Evolutionary conservation across 1,284 basidiomycete species (phyloP), one percentile per base, ranked within the genome.

Genomic region (Malassezia sp.): DNA sequence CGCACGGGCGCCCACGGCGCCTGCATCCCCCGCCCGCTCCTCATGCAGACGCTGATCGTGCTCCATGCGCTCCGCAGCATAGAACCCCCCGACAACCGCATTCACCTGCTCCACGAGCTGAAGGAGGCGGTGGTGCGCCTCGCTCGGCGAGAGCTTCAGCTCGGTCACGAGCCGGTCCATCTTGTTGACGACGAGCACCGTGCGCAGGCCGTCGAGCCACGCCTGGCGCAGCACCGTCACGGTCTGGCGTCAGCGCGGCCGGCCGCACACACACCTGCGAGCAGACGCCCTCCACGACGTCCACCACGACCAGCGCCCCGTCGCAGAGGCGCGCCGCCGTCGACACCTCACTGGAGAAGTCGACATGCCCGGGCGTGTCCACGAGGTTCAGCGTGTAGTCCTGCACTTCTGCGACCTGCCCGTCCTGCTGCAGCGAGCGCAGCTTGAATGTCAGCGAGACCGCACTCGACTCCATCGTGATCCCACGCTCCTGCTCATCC

Each of bases 391-490:
- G 78, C 44, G 81, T 77, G 71, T 83, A 90, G 80, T 71, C 76
- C 54, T 79, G 47, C 20, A 60, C 53, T 3, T 50, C 54, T 6
- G 53, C 59, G 6, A 57, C 50, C 22, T 31, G 14, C 21, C 60
- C 60, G 29, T 63, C 60, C 14, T 48, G 51, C 28, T 53, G 50
- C 7, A 59, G 51, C 14, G 29, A 36, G 10, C 65, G 60, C 46
- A 67, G 52, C 49, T 67, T 70, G 45, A 68, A 67, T 15, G 51
- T 58, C 15, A 70, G 55, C 11, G 61, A 62, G 29, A 78, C 85
- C 1, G 93, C 89, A 67, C 86, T 90, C 56, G 84, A 86, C 73
- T 99, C 90, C 91, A 99, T 97, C 0, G 93, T 97, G 56, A 99
- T 97, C 1, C 93, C 93, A 38, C 93, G 76, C 72, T 96, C 83